Evolutionary conservation across 768 basidiomycete genomes (phyloP).

Genomic region (Cytidiella melzeri): DNA sequence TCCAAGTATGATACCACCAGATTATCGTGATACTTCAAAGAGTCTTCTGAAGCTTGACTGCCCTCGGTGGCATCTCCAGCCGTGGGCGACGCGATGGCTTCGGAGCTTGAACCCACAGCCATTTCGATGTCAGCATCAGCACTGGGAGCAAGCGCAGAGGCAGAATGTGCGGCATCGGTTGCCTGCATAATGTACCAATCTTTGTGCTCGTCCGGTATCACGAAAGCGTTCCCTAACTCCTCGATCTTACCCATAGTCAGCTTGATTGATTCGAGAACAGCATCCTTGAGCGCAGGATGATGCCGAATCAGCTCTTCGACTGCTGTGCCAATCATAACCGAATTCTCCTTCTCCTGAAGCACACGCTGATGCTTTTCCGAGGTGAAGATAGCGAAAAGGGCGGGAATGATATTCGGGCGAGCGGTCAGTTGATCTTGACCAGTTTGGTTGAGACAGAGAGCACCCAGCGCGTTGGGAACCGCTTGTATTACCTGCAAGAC

Average conservation of each 20-base stretch:
- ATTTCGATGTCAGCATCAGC: slow-evolving; percentile 18
- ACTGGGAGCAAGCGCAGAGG: too few species aligned
- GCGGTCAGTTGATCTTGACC: slow-evolving; percentile 78
- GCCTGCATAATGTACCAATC: slow-evolving; percentile 49
- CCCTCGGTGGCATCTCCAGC: slow-evolving; percentile 18
- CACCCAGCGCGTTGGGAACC: slow-evolving; percentile 92
- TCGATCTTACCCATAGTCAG: slow-evolving; percentile 68
- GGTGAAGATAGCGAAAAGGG: slow-evolving; percentile 81
- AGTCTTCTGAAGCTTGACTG: slow-evolving; percentile 25
- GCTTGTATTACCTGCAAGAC: slow-evolving; percentile 82
- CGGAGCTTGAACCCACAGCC: slow-evolving; percentile 10
- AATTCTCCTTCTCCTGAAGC: slow-evolving; percentile 89
- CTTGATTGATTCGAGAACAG: slow-evolving; percentile 75
- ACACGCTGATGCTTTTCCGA: slow-evolving; percentile 79
- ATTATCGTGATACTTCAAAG: slow-evolving; percentile 62
- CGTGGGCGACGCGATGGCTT: slow-evolving; percentile 18
- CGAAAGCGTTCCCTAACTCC: slow-evolving; percentile 58
- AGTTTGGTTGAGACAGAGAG: slow-evolving; percentile 87
- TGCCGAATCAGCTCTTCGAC: slow-evolving; percentile 96
- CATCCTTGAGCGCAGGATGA: slow-evolving; percentile 78
- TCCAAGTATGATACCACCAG: slow-evolving; percentile 73
- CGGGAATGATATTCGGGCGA: slow-evolving; percentile 77
- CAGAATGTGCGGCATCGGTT: not conserved
- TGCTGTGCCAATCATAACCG: slow-evolving; percentile 79
- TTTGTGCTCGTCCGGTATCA: slow-evolving; percentile 48